phyloP scores from a whole-genome alignment of 2,329 filamentous ascomycete species.

The Aotearoamyces nothofagi region DNA sequence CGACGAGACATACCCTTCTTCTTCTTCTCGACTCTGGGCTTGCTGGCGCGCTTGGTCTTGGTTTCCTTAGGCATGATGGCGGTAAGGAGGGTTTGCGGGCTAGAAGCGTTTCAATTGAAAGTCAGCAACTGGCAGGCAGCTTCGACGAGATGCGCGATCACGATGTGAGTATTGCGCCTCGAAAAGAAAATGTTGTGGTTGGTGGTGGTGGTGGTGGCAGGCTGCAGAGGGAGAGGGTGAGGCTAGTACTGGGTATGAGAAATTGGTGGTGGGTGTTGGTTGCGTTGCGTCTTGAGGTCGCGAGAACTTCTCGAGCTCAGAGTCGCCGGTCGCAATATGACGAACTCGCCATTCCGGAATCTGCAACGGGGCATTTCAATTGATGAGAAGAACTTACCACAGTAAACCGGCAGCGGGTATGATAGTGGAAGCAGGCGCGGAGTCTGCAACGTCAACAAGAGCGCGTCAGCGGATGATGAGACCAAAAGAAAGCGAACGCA shows the following conservation, averaged over 20 bases:
- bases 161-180: neutral
- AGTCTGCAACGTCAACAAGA: too few relatives aligned
- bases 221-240: neutral
- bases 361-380: neutral
- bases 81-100: slow-evolving; percentile 4
- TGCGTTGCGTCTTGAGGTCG: too few relatives aligned
- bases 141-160: neutral
- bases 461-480: too few relatives aligned
- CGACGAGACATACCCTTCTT: slow-evolving; percentile 47
- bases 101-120: slow-evolving; percentile 4
- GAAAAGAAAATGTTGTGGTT: slow-evolving; percentile 1
- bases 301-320: too few relatives aligned
- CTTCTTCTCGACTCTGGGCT: slow-evolving; percentile 44
- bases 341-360: neutral
- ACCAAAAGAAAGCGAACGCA: too few relatives aligned
- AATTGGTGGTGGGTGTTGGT: neutral
- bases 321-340: neutral
- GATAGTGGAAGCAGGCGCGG: too few relatives aligned
- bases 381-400: too few relatives aligned
- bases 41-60: slow-evolving; percentile 43
- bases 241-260: neutral
- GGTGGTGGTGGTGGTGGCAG: neutral
- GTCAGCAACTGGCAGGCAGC: neutral
- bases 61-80: slow-evolving; percentile 54
- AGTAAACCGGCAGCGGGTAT: too few relatives aligned